Evolutionary conservation across 1,284 basidiomycete genomes (phyloP).

Genomic region (Rhodotorula sp.): DNA sequence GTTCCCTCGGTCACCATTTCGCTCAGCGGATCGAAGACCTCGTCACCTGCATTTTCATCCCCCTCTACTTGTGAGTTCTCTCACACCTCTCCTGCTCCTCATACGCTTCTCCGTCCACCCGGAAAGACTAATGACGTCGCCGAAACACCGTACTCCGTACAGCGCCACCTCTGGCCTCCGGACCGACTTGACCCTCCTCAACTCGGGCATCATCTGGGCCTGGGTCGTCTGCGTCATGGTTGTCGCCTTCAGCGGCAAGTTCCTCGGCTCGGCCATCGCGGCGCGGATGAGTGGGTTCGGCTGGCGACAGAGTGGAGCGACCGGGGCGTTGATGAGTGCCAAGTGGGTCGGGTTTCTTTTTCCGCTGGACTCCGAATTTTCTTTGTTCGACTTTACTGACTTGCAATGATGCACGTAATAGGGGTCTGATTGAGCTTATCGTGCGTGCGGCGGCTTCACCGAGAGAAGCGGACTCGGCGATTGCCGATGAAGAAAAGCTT

Average conservation of each 20-base stretch:
- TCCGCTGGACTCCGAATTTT: too few species aligned
- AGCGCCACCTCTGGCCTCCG: constrained; percentile 40
- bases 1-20: constrained; percentile 68
- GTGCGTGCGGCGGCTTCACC: constrained; percentile 84
- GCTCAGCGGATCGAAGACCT: constrained; percentile 76
- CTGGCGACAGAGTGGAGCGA: constrained; percentile 74
- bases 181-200: constrained; percentile 27
- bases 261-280: constrained; percentile 62
- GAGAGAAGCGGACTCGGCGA: constrained; percentile 51
- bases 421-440: constrained; percentile 59
- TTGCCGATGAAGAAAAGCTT: too few species aligned
- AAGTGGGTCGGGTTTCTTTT: constrained; percentile 2
- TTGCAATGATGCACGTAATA: constrained; percentile 7
- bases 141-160: constrained; percentile 10
- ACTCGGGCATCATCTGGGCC: constrained; percentile 50
- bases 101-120: too few species aligned
- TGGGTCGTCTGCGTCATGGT: constrained; percentile 75
- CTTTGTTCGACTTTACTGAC: background rate
- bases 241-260: constrained; percentile 78
- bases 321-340: constrained; percentile 82
- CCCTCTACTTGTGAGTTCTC: constrained; percentile 47
- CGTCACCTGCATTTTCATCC: constrained; percentile 65
- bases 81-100: background rate
- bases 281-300: constrained; percentile 68
- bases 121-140: too few species aligned